Base-by-base conservation (phyloP, 164 flowering plant species). In the Nymphaea thermarum region DNA sequence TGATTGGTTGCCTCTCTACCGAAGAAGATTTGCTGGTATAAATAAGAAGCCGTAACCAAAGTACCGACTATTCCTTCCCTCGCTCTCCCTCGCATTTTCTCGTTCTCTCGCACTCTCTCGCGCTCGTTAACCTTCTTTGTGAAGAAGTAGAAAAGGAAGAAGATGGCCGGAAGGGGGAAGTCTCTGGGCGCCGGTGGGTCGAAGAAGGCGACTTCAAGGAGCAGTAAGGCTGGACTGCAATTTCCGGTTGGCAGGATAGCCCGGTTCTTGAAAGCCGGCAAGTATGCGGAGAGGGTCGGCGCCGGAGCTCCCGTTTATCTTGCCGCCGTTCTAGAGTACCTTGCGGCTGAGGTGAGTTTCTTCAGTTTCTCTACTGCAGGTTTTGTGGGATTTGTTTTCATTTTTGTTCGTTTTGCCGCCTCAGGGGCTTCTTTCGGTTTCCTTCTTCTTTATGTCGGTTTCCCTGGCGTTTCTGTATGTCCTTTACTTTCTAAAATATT, bases 211-310 rank as follows among this genome's bases (percentile, higher is more conserved):
- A 63, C 74, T 10, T 72, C 74, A 8, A 43, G 74, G 44, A 72
- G 75, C 68, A 72, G 75, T 67, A 72, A 72, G 42, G 75, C 75
- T 17, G 75, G 75, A 5, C 47, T 72, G 11, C 75, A 72, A 25
- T 72, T 72, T 55, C 75, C 75, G 36, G 75, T 72, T 16, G 75
- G 75, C 4, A 43, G 75, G 17, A 72, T 72, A 25, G 75, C 75
- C 4, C 71, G 75, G 12, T 72, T 72, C 25, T 47, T 72, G 55
- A 72, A 72, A 59, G 75, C 75, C 43, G 75, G 75, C 3, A 72
- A 72, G 47, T 72, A 72, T 64, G 74, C 74, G 1, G 74, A 72
- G 64, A 18, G 74, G 11, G 74, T 72, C 16, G 74, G 74, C 11
- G 74, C 71, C 41, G 74, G 74, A 8, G 74, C 74, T 18, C 74